phyloP scores from a whole-genome alignment of 371 early-diverging fungal genomes.

The Smittium culicis region DNA sequence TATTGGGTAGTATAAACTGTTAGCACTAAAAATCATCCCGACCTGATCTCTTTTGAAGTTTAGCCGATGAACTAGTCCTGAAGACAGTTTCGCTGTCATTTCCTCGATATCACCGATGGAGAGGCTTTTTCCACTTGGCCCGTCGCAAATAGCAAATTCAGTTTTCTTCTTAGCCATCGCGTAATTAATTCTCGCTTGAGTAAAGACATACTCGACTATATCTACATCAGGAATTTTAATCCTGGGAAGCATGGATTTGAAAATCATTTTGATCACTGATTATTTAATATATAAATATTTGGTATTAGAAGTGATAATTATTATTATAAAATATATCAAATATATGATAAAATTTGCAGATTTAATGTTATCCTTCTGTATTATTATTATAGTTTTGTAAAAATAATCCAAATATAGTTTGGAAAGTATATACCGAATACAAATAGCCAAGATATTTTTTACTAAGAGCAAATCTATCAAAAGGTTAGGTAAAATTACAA shows the following conservation, averaged over 20 bases:
- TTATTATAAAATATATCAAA: no score
- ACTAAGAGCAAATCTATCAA: no score
- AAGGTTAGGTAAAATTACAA: no score
- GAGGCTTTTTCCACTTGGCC: neutral
- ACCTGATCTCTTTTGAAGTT: slow-evolving; percentile 20
- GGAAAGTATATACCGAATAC: no score
- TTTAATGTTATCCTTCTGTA: no score
- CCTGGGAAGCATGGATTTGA: slow-evolving; percentile 33
- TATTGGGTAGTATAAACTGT: slow-evolving; percentile 30
- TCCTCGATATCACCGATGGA: neutral
- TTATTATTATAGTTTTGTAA: no score
- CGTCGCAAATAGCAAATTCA: slow-evolving; percentile 24
- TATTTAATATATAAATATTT: no score
- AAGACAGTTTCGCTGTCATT: neutral
- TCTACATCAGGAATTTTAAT: slow-evolving; percentile 44
- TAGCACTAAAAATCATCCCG: slow-evolving; percentile 18
- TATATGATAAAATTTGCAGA: no score
- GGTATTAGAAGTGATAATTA: no score
- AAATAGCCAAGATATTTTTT: no score
- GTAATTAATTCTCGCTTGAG: neutral
- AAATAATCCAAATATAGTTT: no score
- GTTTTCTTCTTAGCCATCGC: neutral
- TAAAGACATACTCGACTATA: slow-evolving; percentile 43
- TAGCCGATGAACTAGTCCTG: slow-evolving; percentile 11
- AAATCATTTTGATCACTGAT: slow-evolving; percentile 23